A percentile compares a stretch with the other conserved stretches of the same genome.
phyloP scores from a whole-genome alignment of 129 eudicot species.

The Arctium lappa region DNA sequence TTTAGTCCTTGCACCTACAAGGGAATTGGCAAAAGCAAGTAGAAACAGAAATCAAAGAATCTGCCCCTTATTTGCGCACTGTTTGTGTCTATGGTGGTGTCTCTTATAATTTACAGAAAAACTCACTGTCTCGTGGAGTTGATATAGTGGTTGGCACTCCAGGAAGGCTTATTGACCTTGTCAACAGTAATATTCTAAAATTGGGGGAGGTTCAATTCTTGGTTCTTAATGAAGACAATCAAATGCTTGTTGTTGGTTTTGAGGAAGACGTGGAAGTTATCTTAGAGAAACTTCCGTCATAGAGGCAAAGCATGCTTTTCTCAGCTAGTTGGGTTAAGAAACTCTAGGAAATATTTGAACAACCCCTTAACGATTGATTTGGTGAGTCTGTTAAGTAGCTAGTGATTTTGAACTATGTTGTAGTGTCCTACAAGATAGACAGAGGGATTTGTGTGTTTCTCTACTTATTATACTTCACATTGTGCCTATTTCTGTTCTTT shows the following conservation, averaged over 20 bases:
- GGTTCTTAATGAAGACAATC: constrained; percentile 98
- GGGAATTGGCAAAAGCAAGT: constrained; percentile 95
- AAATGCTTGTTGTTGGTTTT: constrained; percentile 99
- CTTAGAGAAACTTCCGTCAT: constrained; percentile 58
- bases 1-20: constrained; percentile 86
- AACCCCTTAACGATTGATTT: constrained; percentile 84
- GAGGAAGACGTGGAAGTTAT: constrained; percentile 92
- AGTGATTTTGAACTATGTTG: background rate
- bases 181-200: constrained; percentile 64
- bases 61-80: constrained; percentile 87
- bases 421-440: too few relatives aligned
- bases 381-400: constrained; percentile 35
- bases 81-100: constrained; percentile 98
- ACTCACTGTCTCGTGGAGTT: constrained; percentile 77
- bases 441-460: too few relatives aligned
- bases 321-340: constrained; percentile 90
- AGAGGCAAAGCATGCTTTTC: constrained; percentile 97
- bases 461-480: too few relatives aligned
- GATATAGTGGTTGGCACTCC: constrained; percentile 98
- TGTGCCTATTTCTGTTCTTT: too few relatives aligned
- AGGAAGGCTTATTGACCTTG: constrained; percentile 85
- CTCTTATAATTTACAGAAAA: constrained; percentile 64
- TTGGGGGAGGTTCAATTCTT: constrained; percentile 75
- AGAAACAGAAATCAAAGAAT: constrained; percentile 86
- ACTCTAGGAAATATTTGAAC: constrained; percentile 67